These are phyloP conservation scores for Colletotrichum cordylinicola DNA, from an alignment of 2,329 filamentous ascomycete genomes.

Conservation along the genomic window DNA sequence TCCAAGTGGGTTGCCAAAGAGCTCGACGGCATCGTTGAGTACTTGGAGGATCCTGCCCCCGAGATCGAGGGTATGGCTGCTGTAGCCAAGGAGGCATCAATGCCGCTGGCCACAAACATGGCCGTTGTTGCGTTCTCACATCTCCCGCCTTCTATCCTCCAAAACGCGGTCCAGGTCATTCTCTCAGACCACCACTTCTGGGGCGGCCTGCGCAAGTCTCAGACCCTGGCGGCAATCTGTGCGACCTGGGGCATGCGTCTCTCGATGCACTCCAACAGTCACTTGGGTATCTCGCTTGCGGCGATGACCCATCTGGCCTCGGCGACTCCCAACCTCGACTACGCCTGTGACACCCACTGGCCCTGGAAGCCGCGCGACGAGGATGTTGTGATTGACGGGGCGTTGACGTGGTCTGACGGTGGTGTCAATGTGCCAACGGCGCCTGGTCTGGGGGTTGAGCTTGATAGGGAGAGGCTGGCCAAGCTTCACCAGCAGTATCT, in stretches of 20 bases:
- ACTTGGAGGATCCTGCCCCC: slow-evolving; percentile 44
- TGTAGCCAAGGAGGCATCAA: slow-evolving; percentile 42
- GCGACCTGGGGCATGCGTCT: slow-evolving; percentile 44
- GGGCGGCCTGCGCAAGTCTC: slow-evolving; percentile 46
- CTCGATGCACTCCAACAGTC: slow-evolving; percentile 50
- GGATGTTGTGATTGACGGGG: slow-evolving; percentile 43
- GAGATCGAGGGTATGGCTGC: slow-evolving; percentile 49
- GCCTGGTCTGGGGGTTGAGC: slow-evolving; percentile 41
- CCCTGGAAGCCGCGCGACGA: slow-evolving; percentile 49
- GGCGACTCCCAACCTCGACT: slow-evolving; percentile 45
- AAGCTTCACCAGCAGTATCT: slow-evolving; percentile 42
- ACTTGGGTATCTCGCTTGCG: slow-evolving; percentile 46
- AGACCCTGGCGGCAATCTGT: slow-evolving; percentile 42
- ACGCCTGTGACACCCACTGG: slow-evolving; percentile 50
- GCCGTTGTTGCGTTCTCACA: slow-evolving; percentile 46
- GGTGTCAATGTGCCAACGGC: slow-evolving; percentile 37
- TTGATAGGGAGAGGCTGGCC: slow-evolving; percentile 40
- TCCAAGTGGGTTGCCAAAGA: slow-evolving; percentile 44
- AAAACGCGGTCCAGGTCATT: slow-evolving; percentile 45
- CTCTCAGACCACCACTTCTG: slow-evolving; percentile 49
- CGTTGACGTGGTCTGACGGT: slow-evolving; percentile 40
- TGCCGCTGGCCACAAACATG: slow-evolving; percentile 50
- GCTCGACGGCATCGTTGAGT: slow-evolving; percentile 40
- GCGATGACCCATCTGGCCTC: slow-evolving; percentile 49
- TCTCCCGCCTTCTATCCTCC: slow-evolving; percentile 40